Conservation (phyloP, 2,329 filamentous ascomycete species). For the Alternaria sp. region DNA sequence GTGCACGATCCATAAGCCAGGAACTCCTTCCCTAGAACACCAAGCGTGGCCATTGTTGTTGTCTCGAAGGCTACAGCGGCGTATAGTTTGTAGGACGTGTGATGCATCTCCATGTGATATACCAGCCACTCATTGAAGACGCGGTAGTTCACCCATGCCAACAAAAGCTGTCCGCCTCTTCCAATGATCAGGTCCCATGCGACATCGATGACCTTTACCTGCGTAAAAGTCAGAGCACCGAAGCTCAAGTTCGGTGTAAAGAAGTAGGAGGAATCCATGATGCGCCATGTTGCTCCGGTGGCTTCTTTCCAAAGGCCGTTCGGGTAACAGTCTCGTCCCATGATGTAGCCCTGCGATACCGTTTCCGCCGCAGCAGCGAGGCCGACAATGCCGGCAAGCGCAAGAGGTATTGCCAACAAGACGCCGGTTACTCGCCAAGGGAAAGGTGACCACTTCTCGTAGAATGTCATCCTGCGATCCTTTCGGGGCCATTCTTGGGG, state of each 20-base stretch:
- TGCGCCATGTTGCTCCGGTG: slow-evolving; percentile 38
- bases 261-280: slow-evolving; percentile 45
- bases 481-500: background rate
- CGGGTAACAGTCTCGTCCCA: slow-evolving; percentile 37
- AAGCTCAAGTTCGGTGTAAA: slow-evolving; percentile 43
- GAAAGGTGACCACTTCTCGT: slow-evolving; percentile 21
- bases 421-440: slow-evolving; percentile 30
- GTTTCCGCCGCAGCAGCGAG: slow-evolving; percentile 37
- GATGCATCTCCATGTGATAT: slow-evolving; percentile 43
- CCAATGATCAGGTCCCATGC: slow-evolving; percentile 49
- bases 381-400: slow-evolving; percentile 31
- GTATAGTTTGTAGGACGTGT: slow-evolving; percentile 41
- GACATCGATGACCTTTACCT: slow-evolving; percentile 48
- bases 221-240: slow-evolving; percentile 42
- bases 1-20: slow-evolving; percentile 27
- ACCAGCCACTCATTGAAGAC: slow-evolving; percentile 48
- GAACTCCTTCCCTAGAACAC: slow-evolving; percentile 40
- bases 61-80: slow-evolving; percentile 37
- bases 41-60: slow-evolving; percentile 37
- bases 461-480: background rate
- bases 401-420: slow-evolving; percentile 26
- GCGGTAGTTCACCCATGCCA: slow-evolving; percentile 44
- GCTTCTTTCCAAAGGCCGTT: slow-evolving; percentile 41
- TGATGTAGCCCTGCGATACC: slow-evolving; percentile 35
- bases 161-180: slow-evolving; percentile 42